These are phyloP conservation scores for Malassezia sympodialis DNA, from an alignment of 1,284 basidiomycete genomes.

Conservation along the genomic window DNA sequence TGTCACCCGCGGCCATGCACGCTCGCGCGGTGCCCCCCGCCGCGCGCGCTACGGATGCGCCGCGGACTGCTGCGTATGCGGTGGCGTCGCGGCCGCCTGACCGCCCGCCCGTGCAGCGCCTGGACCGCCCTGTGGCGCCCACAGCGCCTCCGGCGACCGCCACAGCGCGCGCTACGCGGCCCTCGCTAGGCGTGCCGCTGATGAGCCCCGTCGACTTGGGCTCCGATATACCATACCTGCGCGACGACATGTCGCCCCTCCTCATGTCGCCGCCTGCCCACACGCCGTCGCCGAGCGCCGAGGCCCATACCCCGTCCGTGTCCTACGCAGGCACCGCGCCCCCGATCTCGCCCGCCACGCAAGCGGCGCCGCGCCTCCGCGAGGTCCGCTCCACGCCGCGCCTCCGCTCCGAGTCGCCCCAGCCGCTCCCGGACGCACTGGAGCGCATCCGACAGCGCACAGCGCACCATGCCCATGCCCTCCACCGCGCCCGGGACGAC, in stretches of 20 bases:
- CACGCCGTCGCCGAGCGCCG: not conserved
- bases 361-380: not conserved
- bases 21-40: not conserved
- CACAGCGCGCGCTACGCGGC: not conserved
- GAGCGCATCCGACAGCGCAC: not conserved
- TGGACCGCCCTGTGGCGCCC: not conserved
- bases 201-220: not conserved
- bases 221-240: constrained; percentile 3
- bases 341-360: not conserved
- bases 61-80: not conserved
- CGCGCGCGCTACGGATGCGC: not conserved
- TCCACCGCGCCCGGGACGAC: not conserved
- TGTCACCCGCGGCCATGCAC: not conserved
- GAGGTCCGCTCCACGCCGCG: not conserved
- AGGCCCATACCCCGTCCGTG: not conserved
- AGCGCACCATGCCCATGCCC: not conserved
- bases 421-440: not conserved
- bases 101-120: not conserved
- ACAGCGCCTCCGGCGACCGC: not conserved
- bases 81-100: not conserved
- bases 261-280: not conserved
- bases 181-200: not conserved
- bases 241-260: not conserved
- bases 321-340: not conserved
- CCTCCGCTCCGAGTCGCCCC: not conserved